These are phyloP conservation scores for Striga asiatica DNA, from an alignment of 257 asterid genomes.

Conservation along the genomic window DNA sequence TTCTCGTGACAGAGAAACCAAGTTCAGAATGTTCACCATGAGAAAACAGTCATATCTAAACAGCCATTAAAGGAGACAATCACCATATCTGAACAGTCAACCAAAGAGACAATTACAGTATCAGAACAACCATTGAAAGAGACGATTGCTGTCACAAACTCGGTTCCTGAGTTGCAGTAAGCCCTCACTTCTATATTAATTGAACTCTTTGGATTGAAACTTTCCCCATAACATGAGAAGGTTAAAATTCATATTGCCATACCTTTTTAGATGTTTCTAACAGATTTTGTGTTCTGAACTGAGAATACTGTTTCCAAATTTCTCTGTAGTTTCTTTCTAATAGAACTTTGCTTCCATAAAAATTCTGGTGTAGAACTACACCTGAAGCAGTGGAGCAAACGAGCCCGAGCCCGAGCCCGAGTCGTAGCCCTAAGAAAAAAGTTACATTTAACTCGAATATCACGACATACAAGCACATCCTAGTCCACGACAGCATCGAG, in stretches of 20 bases:
- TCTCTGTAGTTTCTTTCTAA: background rate
- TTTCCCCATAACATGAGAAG: too few relatives aligned
- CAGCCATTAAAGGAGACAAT: slow-evolving; percentile 29
- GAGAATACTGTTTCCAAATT: background rate
- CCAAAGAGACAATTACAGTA: slow-evolving; percentile 31
- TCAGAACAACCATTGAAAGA: slow-evolving; percentile 36
- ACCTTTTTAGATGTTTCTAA: background rate
- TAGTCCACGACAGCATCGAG: slow-evolving; percentile 43
- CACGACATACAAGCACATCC: slow-evolving; percentile 55
- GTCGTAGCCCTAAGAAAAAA: slow-evolving; percentile 40
- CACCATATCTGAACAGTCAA: slow-evolving; percentile 30
- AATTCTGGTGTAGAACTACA: slow-evolving; percentile 31
- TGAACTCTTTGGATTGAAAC: background rate
- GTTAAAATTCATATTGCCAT: background rate
- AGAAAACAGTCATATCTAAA: slow-evolving; percentile 22
- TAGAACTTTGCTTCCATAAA: slow-evolving; percentile 1
- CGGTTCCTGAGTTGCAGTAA: slow-evolving; percentile 42
- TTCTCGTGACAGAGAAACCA: slow-evolving; percentile 41
- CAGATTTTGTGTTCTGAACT: background rate
- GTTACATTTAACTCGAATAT: slow-evolving; percentile 80
- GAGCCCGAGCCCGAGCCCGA: slow-evolving; percentile 26
- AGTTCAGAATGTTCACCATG: slow-evolving; percentile 34
- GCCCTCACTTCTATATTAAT: slow-evolving; percentile 15
- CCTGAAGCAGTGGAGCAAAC: slow-evolving; percentile 46
- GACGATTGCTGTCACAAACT: slow-evolving; percentile 19